A percentile compares a stretch with the other conserved stretches of the same genome.
These are phyloP conservation scores for Auricularia cornea DNA, from an alignment of 768 basidiomycete species.

Conservation along the genomic window DNA sequence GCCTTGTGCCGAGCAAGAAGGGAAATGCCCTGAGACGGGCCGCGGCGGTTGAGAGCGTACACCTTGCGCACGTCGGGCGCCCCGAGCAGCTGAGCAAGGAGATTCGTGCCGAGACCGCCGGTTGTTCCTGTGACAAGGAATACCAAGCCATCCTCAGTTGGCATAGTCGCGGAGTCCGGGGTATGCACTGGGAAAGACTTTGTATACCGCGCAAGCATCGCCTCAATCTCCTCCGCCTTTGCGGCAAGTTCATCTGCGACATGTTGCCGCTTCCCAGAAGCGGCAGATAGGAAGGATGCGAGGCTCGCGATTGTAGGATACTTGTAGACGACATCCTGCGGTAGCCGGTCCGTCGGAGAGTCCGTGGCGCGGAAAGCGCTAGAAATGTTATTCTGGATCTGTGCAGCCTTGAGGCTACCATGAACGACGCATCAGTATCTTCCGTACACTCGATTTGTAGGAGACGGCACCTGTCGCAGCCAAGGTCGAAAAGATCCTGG, in stretches of 20 bases:
- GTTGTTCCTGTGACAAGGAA: neutral
- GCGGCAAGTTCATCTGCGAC: constrained; percentile 2
- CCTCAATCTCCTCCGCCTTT: constrained; percentile 21
- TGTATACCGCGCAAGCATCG: constrained; percentile 35
- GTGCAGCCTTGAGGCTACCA: constrained; percentile 18
- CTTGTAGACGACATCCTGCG: constrained; percentile 26
- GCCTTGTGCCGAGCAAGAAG: neutral
- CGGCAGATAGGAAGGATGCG: constrained; percentile 19
- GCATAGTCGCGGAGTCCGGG: no score
- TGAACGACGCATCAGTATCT: no score
- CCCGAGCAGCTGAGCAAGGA: neutral
- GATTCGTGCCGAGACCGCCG: neutral
- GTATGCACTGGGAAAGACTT: constrained; percentile 11
- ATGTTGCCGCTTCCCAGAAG: constrained; percentile 4
- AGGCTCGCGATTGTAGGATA: constrained; percentile 31
- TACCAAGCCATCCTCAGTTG: neutral
- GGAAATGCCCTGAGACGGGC: neutral
- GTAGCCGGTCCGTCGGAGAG: constrained; percentile 11
- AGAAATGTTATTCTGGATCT: constrained; percentile 27
- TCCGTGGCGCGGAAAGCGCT: constrained; percentile 10
- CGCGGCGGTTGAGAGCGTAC: neutral
- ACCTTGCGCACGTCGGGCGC: neutral
- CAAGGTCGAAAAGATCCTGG: constrained; percentile 33
- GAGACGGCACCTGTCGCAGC: constrained; percentile 25
- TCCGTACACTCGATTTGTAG: no score